Percentiles rank a stretch among this genome's conserved stretches.
These are phyloP conservation scores for Fomitopsis schrenkii DNA, from an alignment of 1,284 basidiomycete genomes.

Conservation along the genomic window DNA sequence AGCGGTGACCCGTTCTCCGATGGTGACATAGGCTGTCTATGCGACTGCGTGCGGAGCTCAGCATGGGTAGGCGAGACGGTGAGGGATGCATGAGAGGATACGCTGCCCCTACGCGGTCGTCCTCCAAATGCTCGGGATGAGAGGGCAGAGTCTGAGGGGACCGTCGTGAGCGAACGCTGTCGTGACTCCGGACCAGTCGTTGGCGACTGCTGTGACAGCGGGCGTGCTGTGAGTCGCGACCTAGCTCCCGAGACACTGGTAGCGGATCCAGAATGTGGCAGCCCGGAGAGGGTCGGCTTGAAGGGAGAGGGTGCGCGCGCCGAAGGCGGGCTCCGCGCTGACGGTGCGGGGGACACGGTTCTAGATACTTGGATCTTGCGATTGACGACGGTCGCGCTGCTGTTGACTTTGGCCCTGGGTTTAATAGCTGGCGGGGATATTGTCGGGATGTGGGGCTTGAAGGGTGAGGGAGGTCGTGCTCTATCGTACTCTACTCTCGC, in stretches of 20 bases:
- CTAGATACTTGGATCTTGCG: conserved; percentile 38
- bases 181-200: conserved; percentile 25
- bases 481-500: conserved; percentile 29
- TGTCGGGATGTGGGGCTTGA: conserved; percentile 37
- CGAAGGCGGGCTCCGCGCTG: conserved; percentile 15
- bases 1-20: conserved; percentile 18
- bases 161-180: conserved; percentile 23
- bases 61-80: conserved; percentile 13
- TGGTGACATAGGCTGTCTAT: conserved; percentile 10
- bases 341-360: conserved; percentile 17
- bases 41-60: conserved; percentile 15
- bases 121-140: conserved; percentile 2
- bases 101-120: conserved; percentile 22
- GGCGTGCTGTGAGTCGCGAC: conserved; percentile 44
- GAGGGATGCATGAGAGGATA: conserved; percentile 23
- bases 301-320: conserved; percentile 40
- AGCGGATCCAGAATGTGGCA: conserved; percentile 16
- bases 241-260: conserved; percentile 40
- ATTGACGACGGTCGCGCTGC: conserved; percentile 39
- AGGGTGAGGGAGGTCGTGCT: conserved; percentile 47
- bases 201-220: conserved; percentile 22
- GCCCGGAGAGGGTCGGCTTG: conserved; percentile 28
- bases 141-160: conserved; percentile 12
- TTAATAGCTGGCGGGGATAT: conserved; percentile 34
- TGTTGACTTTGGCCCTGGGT: conserved; percentile 61